Percentiles rank a stretch among this genome's conserved stretches.
Conservation (phyloP, 306 rosid species). For the Rosa rugosa region DNA sequence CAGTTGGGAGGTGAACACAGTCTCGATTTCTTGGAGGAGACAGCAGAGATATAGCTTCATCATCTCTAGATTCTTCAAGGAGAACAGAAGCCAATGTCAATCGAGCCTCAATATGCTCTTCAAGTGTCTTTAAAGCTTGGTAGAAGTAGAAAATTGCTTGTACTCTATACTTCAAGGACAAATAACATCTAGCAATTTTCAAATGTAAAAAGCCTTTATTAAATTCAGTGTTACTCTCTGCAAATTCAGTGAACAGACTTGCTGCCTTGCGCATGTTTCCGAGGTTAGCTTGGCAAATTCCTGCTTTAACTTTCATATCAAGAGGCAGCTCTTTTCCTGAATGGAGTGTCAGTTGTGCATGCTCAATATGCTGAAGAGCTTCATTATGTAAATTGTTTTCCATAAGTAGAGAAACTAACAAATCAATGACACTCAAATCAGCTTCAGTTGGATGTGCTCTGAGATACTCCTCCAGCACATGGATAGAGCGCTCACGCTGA, state of each 20-base stretch:
- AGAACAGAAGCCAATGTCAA: constrained; percentile 79
- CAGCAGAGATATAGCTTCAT: constrained; percentile 74
- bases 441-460: constrained; percentile 47
- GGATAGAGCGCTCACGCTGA: constrained; percentile 56
- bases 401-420: constrained; percentile 60
- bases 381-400: constrained; percentile 56
- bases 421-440: constrained; percentile 64
- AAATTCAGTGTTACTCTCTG: constrained; percentile 38
- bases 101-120: constrained; percentile 67
- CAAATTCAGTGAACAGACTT: constrained; percentile 57
- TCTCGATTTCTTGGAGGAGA: constrained; percentile 64
- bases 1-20: constrained; percentile 42
- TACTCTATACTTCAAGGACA: constrained; percentile 51
- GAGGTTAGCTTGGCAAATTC: constrained; percentile 70
- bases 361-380: constrained; percentile 73
- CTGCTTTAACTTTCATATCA: constrained; percentile 64
- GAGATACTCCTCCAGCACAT: constrained; percentile 75
- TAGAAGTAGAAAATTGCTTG: constrained; percentile 62
- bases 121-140: constrained; percentile 63
- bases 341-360: constrained; percentile 33
- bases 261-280: constrained; percentile 68
- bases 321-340: constrained; percentile 52
- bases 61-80: constrained; percentile 71
- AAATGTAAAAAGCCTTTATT: constrained; percentile 40
- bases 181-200: constrained; percentile 74